phyloP scores from a whole-genome alignment of 768 basidiomycete species.

The Kwoniella pini region DNA sequence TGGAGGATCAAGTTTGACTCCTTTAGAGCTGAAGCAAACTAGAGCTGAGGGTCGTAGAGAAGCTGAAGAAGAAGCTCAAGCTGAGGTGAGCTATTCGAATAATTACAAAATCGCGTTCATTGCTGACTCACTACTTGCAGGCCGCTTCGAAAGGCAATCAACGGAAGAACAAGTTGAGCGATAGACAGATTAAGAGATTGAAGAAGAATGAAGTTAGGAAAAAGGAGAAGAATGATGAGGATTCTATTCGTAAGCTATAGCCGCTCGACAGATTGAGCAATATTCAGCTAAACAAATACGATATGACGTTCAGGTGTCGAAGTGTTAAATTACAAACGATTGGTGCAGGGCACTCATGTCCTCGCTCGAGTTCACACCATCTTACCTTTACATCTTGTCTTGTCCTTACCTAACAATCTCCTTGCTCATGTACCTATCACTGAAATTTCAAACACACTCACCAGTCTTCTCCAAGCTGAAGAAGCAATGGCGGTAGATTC shows the following conservation, averaged over 20 bases:
- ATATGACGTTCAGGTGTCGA: constrained; percentile 63
- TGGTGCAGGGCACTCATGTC: constrained; percentile 79
- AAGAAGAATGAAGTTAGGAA: constrained; percentile 50
- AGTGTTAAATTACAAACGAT: constrained; percentile 91
- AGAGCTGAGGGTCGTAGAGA: constrained; percentile 81
- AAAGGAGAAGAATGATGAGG: constrained; percentile 52
- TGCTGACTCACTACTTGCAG: not conserved
- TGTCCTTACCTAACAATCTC: constrained; percentile 95
- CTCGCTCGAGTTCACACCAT: constrained; percentile 83
- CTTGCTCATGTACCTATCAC: constrained; percentile 93
- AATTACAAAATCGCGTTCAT: constrained; percentile 6
- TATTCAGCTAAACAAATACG: not conserved
- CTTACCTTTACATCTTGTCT: constrained; percentile 81
- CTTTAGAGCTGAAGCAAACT: constrained; percentile 81
- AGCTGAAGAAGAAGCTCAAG: constrained; percentile 68
- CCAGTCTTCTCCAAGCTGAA: constrained; percentile 66
- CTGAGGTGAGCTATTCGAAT: constrained; percentile 46
- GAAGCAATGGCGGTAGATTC: constrained; percentile 47
- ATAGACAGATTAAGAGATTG: constrained; percentile 52
- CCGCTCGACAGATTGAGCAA: not conserved
- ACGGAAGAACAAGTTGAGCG: constrained; percentile 53
- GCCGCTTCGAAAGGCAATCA: constrained; percentile 50
- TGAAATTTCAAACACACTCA: constrained; percentile 78
- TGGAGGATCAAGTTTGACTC: constrained; percentile 84
- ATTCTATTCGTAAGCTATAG: constrained; percentile 58